Conservation (phyloP, 495 filamentous ascomycete species). For the Polyplosphaeria fusca region DNA sequence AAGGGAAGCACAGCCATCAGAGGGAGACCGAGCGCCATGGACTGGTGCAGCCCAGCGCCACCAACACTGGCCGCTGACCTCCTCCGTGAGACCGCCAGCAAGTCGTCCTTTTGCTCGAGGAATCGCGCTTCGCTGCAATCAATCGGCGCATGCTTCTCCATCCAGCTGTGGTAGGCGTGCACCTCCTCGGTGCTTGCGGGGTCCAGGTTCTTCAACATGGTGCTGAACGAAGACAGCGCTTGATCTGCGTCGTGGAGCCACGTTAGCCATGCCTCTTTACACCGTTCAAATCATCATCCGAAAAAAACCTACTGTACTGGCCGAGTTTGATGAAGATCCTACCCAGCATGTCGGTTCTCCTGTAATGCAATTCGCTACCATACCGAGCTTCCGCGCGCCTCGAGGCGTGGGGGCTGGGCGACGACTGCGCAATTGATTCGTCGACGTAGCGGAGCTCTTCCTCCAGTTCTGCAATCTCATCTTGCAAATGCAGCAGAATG, state of each 20-base stretch:
- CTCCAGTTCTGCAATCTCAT: constrained; percentile 78
- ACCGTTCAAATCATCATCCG: background rate
- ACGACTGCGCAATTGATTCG: constrained; percentile 60
- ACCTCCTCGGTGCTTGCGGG: constrained; percentile 58
- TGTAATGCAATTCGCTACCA: constrained; percentile 67
- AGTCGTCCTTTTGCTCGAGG: constrained; percentile 61
- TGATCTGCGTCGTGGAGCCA: constrained; percentile 54
- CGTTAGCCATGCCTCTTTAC: constrained; percentile 1
- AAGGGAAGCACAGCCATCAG: constrained; percentile 31
- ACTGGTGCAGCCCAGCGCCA: constrained; percentile 24
- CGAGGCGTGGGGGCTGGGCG: constrained; percentile 54
- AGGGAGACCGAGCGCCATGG: constrained; percentile 23
- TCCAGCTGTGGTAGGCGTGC: constrained; percentile 63
- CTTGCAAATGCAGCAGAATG: constrained; percentile 79
- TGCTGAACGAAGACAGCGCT: constrained; percentile 62
- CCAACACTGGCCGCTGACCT: constrained; percentile 20
- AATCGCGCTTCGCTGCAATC: constrained; percentile 65
- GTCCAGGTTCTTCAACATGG: constrained; percentile 54
- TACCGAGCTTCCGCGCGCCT: constrained; percentile 63
- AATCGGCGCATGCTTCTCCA: constrained; percentile 59
- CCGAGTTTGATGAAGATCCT: constrained; percentile 70
- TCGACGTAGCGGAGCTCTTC: constrained; percentile 71
- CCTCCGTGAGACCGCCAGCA: constrained; percentile 39
- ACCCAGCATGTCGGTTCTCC: constrained; percentile 66
- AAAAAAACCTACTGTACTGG: constrained; percentile 70